Evolutionary conservation across 805 yeast genomes (phyloP).

Genomic region (Lipomyces kockii): DNA sequence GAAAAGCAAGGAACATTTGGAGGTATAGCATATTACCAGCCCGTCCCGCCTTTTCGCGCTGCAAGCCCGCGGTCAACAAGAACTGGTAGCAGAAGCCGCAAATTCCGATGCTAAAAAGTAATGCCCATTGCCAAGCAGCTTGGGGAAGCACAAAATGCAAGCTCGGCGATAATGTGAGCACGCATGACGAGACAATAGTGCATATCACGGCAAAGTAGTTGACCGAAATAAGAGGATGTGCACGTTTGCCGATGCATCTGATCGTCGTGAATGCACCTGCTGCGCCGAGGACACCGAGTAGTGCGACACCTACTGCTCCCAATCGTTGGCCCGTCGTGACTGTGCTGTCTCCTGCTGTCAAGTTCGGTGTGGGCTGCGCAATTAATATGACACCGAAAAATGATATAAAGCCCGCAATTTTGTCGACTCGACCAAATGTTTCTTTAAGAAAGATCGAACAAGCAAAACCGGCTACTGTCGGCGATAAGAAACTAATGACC

Average conservation of each 20-base stretch:
- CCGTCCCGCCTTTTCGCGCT: slow-evolving; percentile 76
- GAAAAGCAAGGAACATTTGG: slow-evolving; percentile 74
- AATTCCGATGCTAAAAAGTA: slow-evolving; percentile 65
- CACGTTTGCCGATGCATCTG: slow-evolving; percentile 73
- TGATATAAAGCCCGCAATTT: slow-evolving; percentile 68
- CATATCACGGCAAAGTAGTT: slow-evolving; percentile 72
- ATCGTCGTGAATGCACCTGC: slow-evolving; percentile 70
- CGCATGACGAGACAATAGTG: slow-evolving; percentile 57
- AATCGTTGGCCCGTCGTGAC: slow-evolving; percentile 61
- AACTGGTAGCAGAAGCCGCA: slow-evolving; percentile 86
- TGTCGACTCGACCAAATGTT: slow-evolving; percentile 67
- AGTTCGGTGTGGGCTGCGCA: slow-evolving; percentile 63
- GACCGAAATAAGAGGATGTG: slow-evolving; percentile 81
- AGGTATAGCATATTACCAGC: slow-evolving; percentile 77
- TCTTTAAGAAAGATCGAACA: slow-evolving; percentile 74
- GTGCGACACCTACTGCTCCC: slow-evolving; percentile 65
- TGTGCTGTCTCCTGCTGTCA: slow-evolving; percentile 40
- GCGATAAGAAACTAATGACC: slow-evolving; percentile 76
- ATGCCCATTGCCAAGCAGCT: slow-evolving; percentile 65
- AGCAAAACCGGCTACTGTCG: slow-evolving; percentile 72
- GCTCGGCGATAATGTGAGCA: slow-evolving; percentile 61
- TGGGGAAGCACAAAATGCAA: slow-evolving; percentile 65
- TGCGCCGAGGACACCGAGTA: slow-evolving; percentile 72
- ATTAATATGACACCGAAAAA: slow-evolving; percentile 76
- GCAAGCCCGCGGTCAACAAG: slow-evolving; percentile 78